Conservation (phyloP, 2,329 filamentous ascomycete species). For the Colletotrichum filicis region DNA sequence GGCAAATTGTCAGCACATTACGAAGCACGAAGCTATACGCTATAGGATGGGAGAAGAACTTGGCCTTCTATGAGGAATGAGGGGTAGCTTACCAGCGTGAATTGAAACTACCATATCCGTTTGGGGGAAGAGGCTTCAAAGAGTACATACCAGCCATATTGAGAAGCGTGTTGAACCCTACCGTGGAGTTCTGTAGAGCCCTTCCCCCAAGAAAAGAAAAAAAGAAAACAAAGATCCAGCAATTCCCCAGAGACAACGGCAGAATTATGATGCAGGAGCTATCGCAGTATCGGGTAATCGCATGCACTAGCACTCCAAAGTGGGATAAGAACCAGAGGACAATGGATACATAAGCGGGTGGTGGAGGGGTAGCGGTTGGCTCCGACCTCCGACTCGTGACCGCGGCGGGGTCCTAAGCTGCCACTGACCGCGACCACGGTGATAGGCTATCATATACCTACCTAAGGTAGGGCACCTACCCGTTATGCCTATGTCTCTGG, state of each 20-base stretch:
- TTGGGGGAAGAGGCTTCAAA: slow-evolving; percentile 18
- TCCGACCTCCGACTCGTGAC: slow-evolving; percentile 14
- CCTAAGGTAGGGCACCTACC: too few species aligned
- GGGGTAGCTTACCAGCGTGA: slow-evolving; percentile 32
- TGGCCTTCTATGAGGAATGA: background rate
- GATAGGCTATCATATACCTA: too few species aligned
- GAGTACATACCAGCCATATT: slow-evolving; percentile 37
- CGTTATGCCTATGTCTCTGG: background rate
- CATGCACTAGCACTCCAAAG: background rate
- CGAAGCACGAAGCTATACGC: background rate
- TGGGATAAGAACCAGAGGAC: background rate
- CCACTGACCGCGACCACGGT: background rate
- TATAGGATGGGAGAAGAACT: background rate
- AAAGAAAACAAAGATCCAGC: background rate
- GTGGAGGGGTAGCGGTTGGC: slow-evolving; percentile 18
- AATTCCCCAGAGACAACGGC: background rate
- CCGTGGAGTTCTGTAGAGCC: slow-evolving; percentile 1
- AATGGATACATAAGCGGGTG: background rate
- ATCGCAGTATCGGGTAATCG: slow-evolving; percentile 15
- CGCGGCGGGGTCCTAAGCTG: slow-evolving; percentile 7
- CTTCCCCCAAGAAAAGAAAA: slow-evolving; percentile 16
- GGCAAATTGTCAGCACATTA: background rate
- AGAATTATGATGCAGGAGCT: background rate
- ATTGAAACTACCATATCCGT: background rate
- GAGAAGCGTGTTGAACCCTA: slow-evolving; percentile 6